A percentile compares a stretch with the other conserved stretches of the same genome.
Evolutionary conservation across 306 rosid genomes (phyloP).

Genomic region (Hippophae rhamnoides): DNA sequence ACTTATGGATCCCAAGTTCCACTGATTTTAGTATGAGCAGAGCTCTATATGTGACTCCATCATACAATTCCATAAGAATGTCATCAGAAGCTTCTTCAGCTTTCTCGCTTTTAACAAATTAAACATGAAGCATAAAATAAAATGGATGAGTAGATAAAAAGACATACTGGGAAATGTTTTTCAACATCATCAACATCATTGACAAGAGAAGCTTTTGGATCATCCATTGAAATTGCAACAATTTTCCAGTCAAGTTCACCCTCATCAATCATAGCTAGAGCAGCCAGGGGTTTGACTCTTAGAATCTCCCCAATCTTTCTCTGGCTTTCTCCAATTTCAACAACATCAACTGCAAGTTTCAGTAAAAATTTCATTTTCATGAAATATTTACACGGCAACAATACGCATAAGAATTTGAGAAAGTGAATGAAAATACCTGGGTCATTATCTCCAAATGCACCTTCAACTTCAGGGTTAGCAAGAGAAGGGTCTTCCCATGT

Average conservation of each 20-base stretch:
- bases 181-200: slow-evolving; percentile 78
- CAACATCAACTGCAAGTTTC: slow-evolving; percentile 66
- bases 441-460: slow-evolving; percentile 92
- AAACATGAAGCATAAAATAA: not conserved
- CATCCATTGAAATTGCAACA: slow-evolving; percentile 86
- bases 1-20: no score
- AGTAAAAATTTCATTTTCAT: not conserved
- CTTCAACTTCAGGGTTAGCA: slow-evolving; percentile 78
- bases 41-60: no score
- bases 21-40: no score
- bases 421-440: slow-evolving; percentile 40
- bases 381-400: not conserved
- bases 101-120: not conserved
- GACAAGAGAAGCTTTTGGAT: slow-evolving; percentile 81
- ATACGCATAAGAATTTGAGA: not conserved
- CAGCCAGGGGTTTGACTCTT: slow-evolving; percentile 84
- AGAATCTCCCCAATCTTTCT: slow-evolving; percentile 75
- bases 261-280: slow-evolving; percentile 97
- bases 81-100: not conserved
- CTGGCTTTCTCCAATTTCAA: slow-evolving; percentile 68
- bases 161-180: slow-evolving; percentile 86
- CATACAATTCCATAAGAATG: no score
- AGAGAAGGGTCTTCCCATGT: slow-evolving; percentile 94
- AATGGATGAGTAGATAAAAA: not conserved
- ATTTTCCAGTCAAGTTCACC: slow-evolving; percentile 99